Evolutionary conservation across 1,284 basidiomycete species (phyloP), one percentile per base, ranked within the genome.

Genomic region (Papiliotrema flavescens): DNA sequence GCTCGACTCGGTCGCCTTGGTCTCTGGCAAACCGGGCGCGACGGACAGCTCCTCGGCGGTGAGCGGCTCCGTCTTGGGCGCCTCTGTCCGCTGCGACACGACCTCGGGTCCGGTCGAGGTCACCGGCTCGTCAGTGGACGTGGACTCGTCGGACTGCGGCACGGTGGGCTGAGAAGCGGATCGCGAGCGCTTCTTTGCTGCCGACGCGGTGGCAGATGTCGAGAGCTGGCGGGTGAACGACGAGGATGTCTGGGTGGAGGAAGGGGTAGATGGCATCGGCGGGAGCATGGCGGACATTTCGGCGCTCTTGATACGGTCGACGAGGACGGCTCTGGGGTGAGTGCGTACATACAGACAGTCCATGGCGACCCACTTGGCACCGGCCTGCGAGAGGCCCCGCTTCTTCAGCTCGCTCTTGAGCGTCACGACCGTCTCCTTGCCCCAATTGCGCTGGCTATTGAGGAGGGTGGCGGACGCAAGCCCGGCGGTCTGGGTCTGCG

Each of bases 391-490:
- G 23, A 90, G 75, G 48, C 86, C 85, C 48, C 86, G 82, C 49
- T 75, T 73, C 69, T 80, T 86, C 45, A 85, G 81, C 71, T 88
- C 85, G 53, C 80, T 79, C 70, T 82, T 83, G 49, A 89, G 80
- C 44, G 82, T 80, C 9, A 79, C 77, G 49, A 86, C 75, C 46
- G 82, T 82, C 67, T 85, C 72, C 49, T 42, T 54, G 54, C 80
- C 71, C 80, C 83, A 71, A 51, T 84, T 82, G 80, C 84, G 85
- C 54, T 82, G 80, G 56, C 82, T 81, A 42, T 80, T 81, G 57
- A 88, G 80, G 39, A 88, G 80, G 28, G 85, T 84, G 11, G 85
- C 81, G 9, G 86, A 88, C 40, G 84, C 86, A 53, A 88, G 66
- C 8, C 60, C 60, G 50, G 67, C 59, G 9, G 65, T 56, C 51